Evolutionary conservation across 2,329 filamentous ascomycete genomes (phyloP).

Genomic region (Fusarium cicatricum): DNA sequence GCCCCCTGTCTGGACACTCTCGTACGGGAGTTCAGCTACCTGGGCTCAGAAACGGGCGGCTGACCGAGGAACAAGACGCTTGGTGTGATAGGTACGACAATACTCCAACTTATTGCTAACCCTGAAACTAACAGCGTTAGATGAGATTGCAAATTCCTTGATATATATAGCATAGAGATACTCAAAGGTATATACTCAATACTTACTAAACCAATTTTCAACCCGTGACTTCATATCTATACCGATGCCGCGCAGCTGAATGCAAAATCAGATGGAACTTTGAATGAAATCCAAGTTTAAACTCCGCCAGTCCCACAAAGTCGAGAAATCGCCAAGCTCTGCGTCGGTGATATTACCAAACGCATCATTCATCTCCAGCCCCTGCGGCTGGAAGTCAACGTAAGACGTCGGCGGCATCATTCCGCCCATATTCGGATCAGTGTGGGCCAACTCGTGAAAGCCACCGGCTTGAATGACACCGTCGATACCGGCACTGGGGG

Average conservation of each 20-base stretch:
- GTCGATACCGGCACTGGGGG: constrained; percentile 28
- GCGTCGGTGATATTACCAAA: constrained; percentile 33
- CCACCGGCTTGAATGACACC: constrained; percentile 16
- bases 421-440: constrained; percentile 2
- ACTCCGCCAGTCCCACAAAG: constrained; percentile 38
- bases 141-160: no score
- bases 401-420: constrained; percentile 19
- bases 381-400: constrained; percentile 19
- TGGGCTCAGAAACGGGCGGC: no score
- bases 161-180: no score
- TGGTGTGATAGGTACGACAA: no score
- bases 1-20: no score
- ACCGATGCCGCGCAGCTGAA: neutral
- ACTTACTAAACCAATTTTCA: no score
- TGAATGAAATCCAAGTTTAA: constrained; percentile 37
- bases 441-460: constrained; percentile 15
- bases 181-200: no score
- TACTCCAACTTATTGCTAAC: no score
- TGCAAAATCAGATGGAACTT: constrained; percentile 19
- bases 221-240: no score
- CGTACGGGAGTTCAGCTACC: no score
- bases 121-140: no score
- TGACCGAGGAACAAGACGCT: no score
- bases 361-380: constrained; percentile 15
- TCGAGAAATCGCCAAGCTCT: constrained; percentile 35